Evolutionary conservation across 129 eudicot genomes (phyloP).

Genomic region (Artemisia tridentata): DNA sequence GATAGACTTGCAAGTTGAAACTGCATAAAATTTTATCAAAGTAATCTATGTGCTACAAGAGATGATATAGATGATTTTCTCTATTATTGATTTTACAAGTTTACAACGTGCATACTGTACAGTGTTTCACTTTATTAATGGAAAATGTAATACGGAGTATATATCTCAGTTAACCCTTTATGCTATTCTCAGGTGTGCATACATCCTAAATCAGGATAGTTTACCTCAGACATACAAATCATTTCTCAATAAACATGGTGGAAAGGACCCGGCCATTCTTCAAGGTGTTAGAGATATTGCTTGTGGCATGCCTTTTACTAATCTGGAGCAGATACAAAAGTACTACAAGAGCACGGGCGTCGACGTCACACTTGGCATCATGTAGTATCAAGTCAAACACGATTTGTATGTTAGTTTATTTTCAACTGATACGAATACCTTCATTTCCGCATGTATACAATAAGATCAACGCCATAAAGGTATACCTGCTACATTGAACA

Average conservation of each 20-base stretch:
- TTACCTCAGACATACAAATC: slow-evolving; percentile 81
- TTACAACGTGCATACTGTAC: background rate
- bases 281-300: slow-evolving; percentile 77
- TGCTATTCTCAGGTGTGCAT: slow-evolving; percentile 70
- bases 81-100: no score
- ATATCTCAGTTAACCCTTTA: background rate
- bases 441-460: no score
- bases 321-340: slow-evolving; percentile 66
- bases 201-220: slow-evolving; percentile 88
- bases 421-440: no score
- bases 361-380: no score
- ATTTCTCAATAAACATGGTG: slow-evolving; percentile 97
- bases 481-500: no score
- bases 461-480: no score
- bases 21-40: background rate
- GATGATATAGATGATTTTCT: background rate
- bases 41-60: background rate
- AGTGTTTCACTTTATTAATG: background rate
- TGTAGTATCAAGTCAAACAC: no score
- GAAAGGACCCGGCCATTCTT: slow-evolving; percentile 67
- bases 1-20: background rate
- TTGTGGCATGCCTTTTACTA: slow-evolving; percentile 63
- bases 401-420: no score
- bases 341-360: slow-evolving; percentile 66
- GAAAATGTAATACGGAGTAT: background rate